Base-by-base conservation (phyloP, 2,329 filamentous ascomycete species). In the Emydomyces testavorans region DNA sequence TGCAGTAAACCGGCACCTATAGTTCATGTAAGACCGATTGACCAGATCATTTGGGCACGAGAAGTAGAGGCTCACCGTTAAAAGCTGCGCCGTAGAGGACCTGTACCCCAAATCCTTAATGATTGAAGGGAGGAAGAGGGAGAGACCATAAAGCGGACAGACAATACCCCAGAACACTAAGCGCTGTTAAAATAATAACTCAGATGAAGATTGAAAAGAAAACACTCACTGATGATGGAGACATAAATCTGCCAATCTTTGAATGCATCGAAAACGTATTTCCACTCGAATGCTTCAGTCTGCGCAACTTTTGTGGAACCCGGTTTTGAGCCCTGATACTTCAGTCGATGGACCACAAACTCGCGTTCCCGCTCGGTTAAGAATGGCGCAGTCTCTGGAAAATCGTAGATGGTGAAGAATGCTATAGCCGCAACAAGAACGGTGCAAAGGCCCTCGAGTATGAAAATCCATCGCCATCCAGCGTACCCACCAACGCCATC, bases 391-490 rank as follows among this genome's bases (percentile, higher is more conserved):
- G 63, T 69, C 38, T 70, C 66, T 0, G 69, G 70, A 16, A 61
- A 69, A 46, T 74, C 70, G 20, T 67, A 63, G 8, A 74, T 67
- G n/a, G 63, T 60, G 50, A 69, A 71, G 42, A 66, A 71, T 10
- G 68, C 65, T 1, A 65, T 38, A 6, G 66, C 43, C 1, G 69
- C 69, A 3, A 73, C 60, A 3, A 69, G 42, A 6, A 71, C 59
- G 1, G 71, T 73, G 2, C 69, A 57, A 0, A 74, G 56, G 2
- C 72, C 72, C 53, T 75, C 72, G 10, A 73, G 56, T 32, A 73
- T 72, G 50, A 73, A 71, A 39, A 72, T 71, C 71, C 71, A 72
- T 42, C 70, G 60, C 71, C 71, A 74, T 37, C 70, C 71, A 13
- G 61, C 61, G 39, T 66, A 67, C 5, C 68, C 68, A 2, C 64